Evolutionary conservation across 1,284 basidiomycete species (phyloP).

Genomic region (Pascua guehoae): DNA sequence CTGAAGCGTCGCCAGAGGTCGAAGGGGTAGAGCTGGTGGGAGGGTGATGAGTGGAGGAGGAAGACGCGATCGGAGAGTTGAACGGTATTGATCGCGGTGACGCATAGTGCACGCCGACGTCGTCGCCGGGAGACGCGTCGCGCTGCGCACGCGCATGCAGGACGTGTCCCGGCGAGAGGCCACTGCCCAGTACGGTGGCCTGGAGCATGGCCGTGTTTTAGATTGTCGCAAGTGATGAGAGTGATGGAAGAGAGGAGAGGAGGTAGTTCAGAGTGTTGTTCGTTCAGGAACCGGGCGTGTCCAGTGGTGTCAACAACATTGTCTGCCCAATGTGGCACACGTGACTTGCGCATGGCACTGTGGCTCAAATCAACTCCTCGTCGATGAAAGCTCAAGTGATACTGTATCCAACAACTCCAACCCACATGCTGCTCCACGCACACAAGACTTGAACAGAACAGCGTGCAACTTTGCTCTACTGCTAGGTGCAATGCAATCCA

Average conservation of each 20-base stretch:
- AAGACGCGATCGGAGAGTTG: not conserved
- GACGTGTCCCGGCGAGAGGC: constrained; percentile 28
- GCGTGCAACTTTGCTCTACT: no score
- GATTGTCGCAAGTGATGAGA: not conserved
- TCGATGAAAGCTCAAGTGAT: no score
- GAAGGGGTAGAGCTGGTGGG: constrained; percentile 4
- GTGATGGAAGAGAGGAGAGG: not conserved
- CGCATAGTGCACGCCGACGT: not conserved
- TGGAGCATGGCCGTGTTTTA: constrained; percentile 13
- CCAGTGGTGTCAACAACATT: no score
- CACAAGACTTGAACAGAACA: no score
- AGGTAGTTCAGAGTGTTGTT: no score
- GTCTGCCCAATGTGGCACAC: no score
- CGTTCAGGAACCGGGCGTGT: no score
- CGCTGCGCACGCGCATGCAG: constrained; percentile 10
- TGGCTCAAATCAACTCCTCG: no score
- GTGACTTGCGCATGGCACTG: no score
- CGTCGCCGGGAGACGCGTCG: not conserved
- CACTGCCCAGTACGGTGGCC: constrained; percentile 27
- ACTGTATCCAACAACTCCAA: no score
- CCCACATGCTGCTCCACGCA: no score
- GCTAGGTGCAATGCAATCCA: no score
- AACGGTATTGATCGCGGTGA: not conserved
- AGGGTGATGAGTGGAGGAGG: constrained; percentile 3
- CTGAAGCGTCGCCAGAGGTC: not conserved